Conservation (phyloP, 1,139 yeast genomes). For the Hyphopichia khmerensis region DNA sequence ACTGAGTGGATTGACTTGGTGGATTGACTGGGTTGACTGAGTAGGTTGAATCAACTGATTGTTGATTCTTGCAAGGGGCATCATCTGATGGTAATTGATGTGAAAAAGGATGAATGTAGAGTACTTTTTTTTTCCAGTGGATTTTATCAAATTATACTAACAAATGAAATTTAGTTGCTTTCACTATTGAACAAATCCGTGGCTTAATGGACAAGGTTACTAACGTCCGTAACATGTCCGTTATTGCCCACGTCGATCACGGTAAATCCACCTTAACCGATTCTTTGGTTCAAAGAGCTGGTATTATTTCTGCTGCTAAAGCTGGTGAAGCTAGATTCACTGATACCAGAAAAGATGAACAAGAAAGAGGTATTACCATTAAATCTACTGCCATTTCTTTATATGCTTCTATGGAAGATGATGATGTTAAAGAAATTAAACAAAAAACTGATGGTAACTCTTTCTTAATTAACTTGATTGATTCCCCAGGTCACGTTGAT, state of each 20-base stretch:
- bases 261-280: conserved; percentile 99
- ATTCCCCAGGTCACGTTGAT: conserved; percentile 99
- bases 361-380: conserved; percentile 99
- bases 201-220: conserved; percentile 99
- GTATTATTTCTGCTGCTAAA: conserved; percentile 99
- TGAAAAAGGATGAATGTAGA: too few species aligned
- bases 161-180: conserved; percentile 54
- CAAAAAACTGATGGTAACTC: conserved; percentile 94
- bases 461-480: conserved; percentile 97
- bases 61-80: too few species aligned
- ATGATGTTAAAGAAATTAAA: conserved; percentile 90
- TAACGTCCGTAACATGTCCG: conserved; percentile 99
- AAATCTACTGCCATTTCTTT: conserved; percentile 98
- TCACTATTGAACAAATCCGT: conserved; percentile 93
- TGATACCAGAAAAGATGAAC: conserved; percentile 99
- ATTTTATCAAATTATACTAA: conserved; percentile 1
- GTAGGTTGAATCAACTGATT: too few species aligned
- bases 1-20: too few species aligned
- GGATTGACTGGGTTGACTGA: too few species aligned
- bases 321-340: conserved; percentile 99
- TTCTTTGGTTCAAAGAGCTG: conserved; percentile 98
- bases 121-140: too few species aligned
- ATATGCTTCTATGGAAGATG: conserved; percentile 86
- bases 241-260: conserved; percentile 99
- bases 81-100: neutral